Percentiles rank a stretch among this genome's conserved stretches.
These are phyloP conservation scores for Lepraria neglecta DNA, from an alignment of 495 filamentous ascomycete species.

Conservation along the genomic window DNA sequence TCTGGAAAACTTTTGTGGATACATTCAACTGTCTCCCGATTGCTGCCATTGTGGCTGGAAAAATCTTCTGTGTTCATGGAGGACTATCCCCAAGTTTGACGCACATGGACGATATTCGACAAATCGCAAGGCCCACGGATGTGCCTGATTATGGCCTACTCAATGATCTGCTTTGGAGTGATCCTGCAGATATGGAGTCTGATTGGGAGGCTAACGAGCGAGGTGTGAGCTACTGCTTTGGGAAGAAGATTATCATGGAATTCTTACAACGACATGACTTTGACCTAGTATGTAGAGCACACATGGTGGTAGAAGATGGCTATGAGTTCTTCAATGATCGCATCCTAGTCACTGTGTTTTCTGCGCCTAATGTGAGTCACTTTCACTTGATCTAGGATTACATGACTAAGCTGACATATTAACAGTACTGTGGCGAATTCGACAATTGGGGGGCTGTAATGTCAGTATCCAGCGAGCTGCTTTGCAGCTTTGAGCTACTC, in stretches of 20 bases:
- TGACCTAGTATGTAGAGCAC: slow-evolving; percentile 91
- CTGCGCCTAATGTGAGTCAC: slow-evolving; percentile 83
- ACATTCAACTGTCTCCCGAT: slow-evolving; percentile 97
- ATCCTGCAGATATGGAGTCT: slow-evolving; percentile 93
- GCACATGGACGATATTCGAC: slow-evolving; percentile 97
- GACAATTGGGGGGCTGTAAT: slow-evolving; percentile 99
- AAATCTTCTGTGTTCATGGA: slow-evolving; percentile 99
- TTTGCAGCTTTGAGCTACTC: slow-evolving; percentile 95
- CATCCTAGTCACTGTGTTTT: slow-evolving; percentile 94
- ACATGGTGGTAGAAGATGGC: slow-evolving; percentile 99
- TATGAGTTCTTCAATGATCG: slow-evolving; percentile 99
- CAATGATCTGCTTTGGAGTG: slow-evolving; percentile 96
- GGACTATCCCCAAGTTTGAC: slow-evolving; percentile 85
- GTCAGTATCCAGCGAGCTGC: slow-evolving; percentile 86
- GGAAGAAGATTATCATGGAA: slow-evolving; percentile 96
- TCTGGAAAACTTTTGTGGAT: slow-evolving; percentile 98
- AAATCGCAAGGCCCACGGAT: slow-evolving; percentile 92
- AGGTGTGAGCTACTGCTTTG: slow-evolving; percentile 97
- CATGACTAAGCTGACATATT: slow-evolving; percentile 25
- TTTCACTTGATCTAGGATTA: slow-evolving; percentile 6
- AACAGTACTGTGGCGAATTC: slow-evolving; percentile 95
- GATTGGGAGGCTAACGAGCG: slow-evolving; percentile 98
- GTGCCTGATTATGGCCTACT: slow-evolving; percentile 95
- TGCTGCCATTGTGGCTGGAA: slow-evolving; percentile 90
- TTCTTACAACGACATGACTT: slow-evolving; percentile 95